Percentiles rank a stretch among this genome's conserved stretches.
These are phyloP conservation scores for Neofusicoccum laricinum DNA, from an alignment of 2,329 filamentous ascomycete genomes.

Conservation along the genomic window DNA sequence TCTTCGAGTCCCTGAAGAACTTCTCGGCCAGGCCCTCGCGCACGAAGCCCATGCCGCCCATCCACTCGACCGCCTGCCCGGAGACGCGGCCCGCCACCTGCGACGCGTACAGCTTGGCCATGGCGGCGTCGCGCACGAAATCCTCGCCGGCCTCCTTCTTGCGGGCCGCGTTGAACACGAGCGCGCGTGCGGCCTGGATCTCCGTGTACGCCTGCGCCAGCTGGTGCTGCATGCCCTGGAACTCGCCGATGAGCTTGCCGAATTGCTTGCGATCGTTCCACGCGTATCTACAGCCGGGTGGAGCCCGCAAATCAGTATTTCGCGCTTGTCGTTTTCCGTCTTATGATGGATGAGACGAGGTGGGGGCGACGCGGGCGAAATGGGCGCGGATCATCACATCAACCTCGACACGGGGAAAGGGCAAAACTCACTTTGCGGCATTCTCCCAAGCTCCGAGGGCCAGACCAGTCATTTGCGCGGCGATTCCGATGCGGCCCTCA, in stretches of 20 bases:
- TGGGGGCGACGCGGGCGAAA: not conserved
- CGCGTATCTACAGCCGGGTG: slow-evolving; percentile 62
- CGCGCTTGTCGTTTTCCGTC: not conserved
- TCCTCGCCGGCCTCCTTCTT: slow-evolving; percentile 98
- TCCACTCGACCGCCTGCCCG: slow-evolving; percentile 91
- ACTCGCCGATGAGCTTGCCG: slow-evolving; percentile 86
- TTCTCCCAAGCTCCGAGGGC: slow-evolving; percentile 95
- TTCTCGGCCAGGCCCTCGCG: slow-evolving; percentile 96
- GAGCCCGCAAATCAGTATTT: not conserved
- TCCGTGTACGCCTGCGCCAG: slow-evolving; percentile 94
- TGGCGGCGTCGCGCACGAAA: slow-evolving; percentile 93
- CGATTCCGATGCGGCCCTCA: slow-evolving; percentile 96
- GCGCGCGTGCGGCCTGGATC: slow-evolving; percentile 82
- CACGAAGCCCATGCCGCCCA: slow-evolving; percentile 99
- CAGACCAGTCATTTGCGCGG: slow-evolving; percentile 96
- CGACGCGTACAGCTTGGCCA: slow-evolving; percentile 94
- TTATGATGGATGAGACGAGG: not conserved
- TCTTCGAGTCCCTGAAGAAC: slow-evolving; percentile 97
- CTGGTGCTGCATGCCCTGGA: slow-evolving; percentile 99
- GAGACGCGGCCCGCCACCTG: slow-evolving; percentile 89
- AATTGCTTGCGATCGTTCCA: slow-evolving; percentile 99
- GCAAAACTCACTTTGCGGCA: slow-evolving; percentile 64
- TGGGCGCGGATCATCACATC: not conserved
- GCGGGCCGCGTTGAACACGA: slow-evolving; percentile 93
- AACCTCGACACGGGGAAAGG: not conserved